Evolutionary conservation across 768 basidiomycete species (phyloP).

Genomic region (Grammothele lineata): DNA sequence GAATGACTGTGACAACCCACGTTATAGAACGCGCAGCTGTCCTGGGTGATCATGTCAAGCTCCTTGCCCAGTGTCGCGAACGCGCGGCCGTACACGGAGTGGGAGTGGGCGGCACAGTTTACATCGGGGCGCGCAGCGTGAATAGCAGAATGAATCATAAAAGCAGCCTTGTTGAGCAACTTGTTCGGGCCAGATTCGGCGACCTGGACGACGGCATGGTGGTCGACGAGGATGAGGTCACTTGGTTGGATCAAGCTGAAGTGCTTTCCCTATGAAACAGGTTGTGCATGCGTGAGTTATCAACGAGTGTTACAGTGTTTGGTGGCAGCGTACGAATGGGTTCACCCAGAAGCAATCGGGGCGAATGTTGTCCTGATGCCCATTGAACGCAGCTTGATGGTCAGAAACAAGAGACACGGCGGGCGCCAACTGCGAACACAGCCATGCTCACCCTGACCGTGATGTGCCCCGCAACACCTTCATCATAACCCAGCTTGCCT

Average conservation of each 20-base stretch:
- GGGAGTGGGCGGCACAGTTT: slow-evolving; percentile 31
- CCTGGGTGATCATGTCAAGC: slow-evolving; percentile 32
- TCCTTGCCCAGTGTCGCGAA: slow-evolving; percentile 32
- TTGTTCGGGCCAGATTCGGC: slow-evolving; percentile 29
- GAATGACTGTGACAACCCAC: slow-evolving; percentile 4
- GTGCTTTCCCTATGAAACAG: slow-evolving; percentile 33
- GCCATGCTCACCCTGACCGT: slow-evolving; percentile 33
- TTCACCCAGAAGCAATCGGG: slow-evolving; percentile 47
- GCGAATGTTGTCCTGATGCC: slow-evolving; percentile 38
- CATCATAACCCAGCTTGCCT: slow-evolving; percentile 39
- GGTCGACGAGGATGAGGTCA: slow-evolving; percentile 44
- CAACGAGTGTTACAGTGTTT: too few species aligned
- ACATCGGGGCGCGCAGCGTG: slow-evolving; percentile 34
- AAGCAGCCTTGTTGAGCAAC: slow-evolving; percentile 34
- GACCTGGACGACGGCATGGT: slow-evolving; percentile 28
- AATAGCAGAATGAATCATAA: slow-evolving; percentile 34
- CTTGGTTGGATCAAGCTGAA: slow-evolving; percentile 41
- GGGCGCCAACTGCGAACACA: neutral
- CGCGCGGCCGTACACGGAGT: slow-evolving; percentile 33
- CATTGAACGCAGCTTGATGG: too few species aligned
- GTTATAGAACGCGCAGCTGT: slow-evolving; percentile 31
- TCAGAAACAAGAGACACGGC: neutral
- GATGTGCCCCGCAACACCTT: slow-evolving; percentile 49
- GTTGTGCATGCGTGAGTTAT: neutral
- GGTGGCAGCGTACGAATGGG: slow-evolving; percentile 33